Percentiles rank a stretch among this genome's conserved stretches.
Evolutionary conservation across 768 basidiomycete genomes (phyloP).

Genomic region (Collybiopsis confluens): DNA sequence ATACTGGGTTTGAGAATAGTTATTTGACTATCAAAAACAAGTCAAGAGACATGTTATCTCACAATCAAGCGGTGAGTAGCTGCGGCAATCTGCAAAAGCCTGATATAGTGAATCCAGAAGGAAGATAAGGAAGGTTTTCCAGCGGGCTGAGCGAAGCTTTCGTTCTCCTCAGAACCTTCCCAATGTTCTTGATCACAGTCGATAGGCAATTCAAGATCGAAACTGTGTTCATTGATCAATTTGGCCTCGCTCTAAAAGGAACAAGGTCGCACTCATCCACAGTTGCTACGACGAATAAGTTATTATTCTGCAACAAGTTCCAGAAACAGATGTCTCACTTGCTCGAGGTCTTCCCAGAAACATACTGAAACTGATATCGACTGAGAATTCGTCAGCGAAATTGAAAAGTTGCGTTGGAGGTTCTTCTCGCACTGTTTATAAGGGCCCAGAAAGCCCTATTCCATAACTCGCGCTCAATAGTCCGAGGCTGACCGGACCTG

Average conservation of each 20-base stretch:
- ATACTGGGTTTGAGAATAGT: slow-evolving; percentile 3
- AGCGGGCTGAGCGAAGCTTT: slow-evolving; percentile 5
- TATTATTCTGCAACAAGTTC: slow-evolving; percentile 11
- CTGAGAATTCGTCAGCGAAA: too few relatives aligned
- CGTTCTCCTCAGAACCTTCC: slow-evolving; percentile 18
- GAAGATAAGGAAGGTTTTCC: background rate
- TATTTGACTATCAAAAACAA: background rate
- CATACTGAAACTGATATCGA: slow-evolving; percentile 2
- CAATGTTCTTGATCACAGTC: slow-evolving; percentile 9
- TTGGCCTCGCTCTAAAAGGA: background rate
- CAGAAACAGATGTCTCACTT: slow-evolving; percentile 28
- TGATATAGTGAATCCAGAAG: slow-evolving; percentile 37
- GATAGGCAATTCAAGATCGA: slow-evolving; percentile 5
- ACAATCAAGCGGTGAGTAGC: slow-evolving; percentile 50
- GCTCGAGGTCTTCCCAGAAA: slow-evolving; percentile 6
- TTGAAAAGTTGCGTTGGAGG: too few relatives aligned
- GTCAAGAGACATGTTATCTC: slow-evolving; percentile 12
- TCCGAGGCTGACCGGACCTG: slow-evolving; percentile 27
- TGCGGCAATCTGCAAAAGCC: slow-evolving; percentile 42
- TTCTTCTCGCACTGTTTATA: background rate
- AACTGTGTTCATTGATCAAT: background rate
- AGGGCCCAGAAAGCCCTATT: slow-evolving; percentile 65
- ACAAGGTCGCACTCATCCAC: background rate
- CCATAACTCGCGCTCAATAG: slow-evolving; percentile 64
- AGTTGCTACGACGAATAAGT: background rate